Base-by-base conservation (phyloP, 257 asterid species). In the Petunia axillaris region DNA sequence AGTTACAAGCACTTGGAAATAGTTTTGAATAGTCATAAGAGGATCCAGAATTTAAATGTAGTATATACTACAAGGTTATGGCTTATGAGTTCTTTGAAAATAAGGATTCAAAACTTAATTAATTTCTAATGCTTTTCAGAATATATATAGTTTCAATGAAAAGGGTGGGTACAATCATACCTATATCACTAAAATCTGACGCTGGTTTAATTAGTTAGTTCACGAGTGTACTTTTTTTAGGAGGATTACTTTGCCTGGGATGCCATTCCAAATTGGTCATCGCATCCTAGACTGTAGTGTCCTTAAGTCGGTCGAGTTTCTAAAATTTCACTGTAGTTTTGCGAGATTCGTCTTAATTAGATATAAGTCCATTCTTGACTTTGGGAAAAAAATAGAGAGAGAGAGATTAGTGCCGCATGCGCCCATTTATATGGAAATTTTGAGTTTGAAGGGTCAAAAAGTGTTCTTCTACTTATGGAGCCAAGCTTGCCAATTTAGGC, bases 1-100 rank as follows among this genome's bases (percentile, higher is more conserved):
- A 73, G 62, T 35, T 73, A 73, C 77, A 48, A 73, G 35, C 77
- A 73, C 62, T 73, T 73, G 13, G 62, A 73, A 73, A 52, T 15
- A 50, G 58, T 8, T 70, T 70, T 25, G 25, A 25, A 25, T 25
- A 25, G 25, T 25, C 25, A 25, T 25, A 25, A 25, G 25, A 25
- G 25, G 25, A 25, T 25, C 25, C 25, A 25, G 25, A 25, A 25
- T 25, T 25, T 25, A 25, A 25, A 25, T 25, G 25, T 25, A 25
- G 25, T 25, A 25, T 25, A 25, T 25, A 25, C 25, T 25, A 25
- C 25, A 25, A 25, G 25, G 25, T 25, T 25, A 25, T 25, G 25
- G 25, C 25, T 25, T 25, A 25, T 25, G 25, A 25, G 25, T 25
- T 25, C 25, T 25, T 25, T 25, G 25, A 25, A 25, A 25, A 25